A percentile compares a stretch with the other conserved stretches of the same genome.
These are phyloP conservation scores for Trametes cinnabarina DNA, from an alignment of 768 basidiomycete genomes.

Conservation along the genomic window DNA sequence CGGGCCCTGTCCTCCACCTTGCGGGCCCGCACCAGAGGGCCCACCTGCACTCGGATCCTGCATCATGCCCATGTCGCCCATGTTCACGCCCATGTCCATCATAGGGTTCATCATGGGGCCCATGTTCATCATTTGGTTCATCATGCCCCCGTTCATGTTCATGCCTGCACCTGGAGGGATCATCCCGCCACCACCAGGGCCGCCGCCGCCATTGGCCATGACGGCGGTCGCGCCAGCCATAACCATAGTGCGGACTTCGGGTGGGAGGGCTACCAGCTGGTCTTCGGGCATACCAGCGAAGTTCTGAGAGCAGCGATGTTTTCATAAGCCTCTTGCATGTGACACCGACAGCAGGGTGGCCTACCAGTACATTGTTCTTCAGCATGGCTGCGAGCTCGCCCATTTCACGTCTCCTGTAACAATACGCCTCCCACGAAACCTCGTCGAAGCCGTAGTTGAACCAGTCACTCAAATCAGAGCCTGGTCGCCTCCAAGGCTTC, in stretches of 20 bases:
- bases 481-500: conserved; percentile 90
- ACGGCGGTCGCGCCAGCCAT: conserved; percentile 79
- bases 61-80: conserved; percentile 56
- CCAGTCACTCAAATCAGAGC: conserved; percentile 94
- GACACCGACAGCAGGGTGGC: conserved; percentile 29
- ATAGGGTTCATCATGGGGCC: conserved; percentile 54
- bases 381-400: conserved; percentile 78
- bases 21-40: conserved; percentile 19
- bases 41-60: conserved; percentile 22
- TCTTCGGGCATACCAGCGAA: conserved; percentile 83
- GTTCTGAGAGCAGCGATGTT: conserved; percentile 54
- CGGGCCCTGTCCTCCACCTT: conserved; percentile 21
- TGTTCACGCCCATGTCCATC: conserved; percentile 69
- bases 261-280: conserved; percentile 71
- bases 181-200: conserved; percentile 36
- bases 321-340: too few species aligned
- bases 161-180: conserved; percentile 29
- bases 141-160: conserved; percentile 37
- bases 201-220: conserved; percentile 63
- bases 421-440: conserved; percentile 91
- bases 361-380: conserved; percentile 79
- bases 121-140: conserved; percentile 35
- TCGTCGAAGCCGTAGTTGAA: conserved; percentile 99
- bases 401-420: conserved; percentile 76
- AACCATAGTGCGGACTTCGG: conserved; percentile 83